Conservation (phyloP, 78 protist genomes). For the Polysphondylium violaceum region DNA sequence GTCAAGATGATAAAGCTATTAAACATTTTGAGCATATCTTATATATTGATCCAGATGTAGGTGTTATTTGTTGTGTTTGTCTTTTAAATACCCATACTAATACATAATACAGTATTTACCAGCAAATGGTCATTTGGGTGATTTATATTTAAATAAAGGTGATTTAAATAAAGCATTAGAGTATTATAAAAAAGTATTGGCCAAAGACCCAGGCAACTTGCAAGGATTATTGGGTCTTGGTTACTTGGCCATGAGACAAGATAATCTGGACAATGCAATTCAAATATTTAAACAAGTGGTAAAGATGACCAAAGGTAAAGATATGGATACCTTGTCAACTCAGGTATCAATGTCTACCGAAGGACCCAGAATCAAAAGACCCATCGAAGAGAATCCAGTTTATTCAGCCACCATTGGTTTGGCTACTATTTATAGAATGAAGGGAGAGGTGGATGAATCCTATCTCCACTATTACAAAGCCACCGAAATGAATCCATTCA, state of each 20-base stretch:
- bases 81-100: neutral
- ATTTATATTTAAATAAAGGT: conserved; percentile 20
- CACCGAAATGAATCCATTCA: neutral
- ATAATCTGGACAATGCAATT: conserved; percentile 1
- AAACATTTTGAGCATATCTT: conserved; percentile 30
- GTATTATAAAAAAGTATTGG: conserved; percentile 26
- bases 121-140: conserved; percentile 63
- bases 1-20: conserved; percentile 21
- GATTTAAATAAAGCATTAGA: conserved; percentile 4
- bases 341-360: neutral
- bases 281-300: conserved; percentile 24
- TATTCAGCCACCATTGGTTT: conserved; percentile 31
- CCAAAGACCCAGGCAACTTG: conserved; percentile 5
- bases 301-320: neutral
- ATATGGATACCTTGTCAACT: neutral
- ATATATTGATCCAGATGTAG: conserved; percentile 33
- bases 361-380: neutral
- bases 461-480: neutral
- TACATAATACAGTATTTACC: conserved; percentile 28
- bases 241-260: conserved; percentile 51
- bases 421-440: neutral
- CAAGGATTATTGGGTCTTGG: conserved; percentile 35
- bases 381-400: conserved; percentile 31
- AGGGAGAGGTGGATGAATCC: neutral
- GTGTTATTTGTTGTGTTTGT: neutral